Percentiles rank a stretch among this genome's conserved stretches.
phyloP scores from a whole-genome alignment of 805 yeast species.

The Saccharomyces paradoxus region DNA sequence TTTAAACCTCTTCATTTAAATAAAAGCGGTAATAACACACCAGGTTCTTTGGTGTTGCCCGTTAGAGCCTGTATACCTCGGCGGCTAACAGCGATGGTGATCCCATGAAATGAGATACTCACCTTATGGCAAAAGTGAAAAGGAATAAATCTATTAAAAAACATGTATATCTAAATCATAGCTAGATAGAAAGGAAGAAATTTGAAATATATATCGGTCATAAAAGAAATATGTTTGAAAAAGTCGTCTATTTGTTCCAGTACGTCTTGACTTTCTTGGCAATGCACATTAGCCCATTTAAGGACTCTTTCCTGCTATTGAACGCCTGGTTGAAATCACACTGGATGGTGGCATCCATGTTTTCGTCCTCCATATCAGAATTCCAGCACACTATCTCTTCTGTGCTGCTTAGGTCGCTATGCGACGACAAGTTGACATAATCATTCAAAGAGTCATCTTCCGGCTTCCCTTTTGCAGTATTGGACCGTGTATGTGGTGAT shows the following conservation, averaged over 20 bases:
- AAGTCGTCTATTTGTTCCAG: conserved; percentile 12
- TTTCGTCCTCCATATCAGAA: conserved; percentile 6
- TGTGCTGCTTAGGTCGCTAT: conserved; percentile 24
- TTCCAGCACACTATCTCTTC: conserved; percentile 16
- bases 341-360: conserved; percentile 11
- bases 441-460: conserved; percentile 6
- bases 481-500: neutral
- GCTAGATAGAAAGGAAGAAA: neutral
- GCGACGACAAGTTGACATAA: conserved; percentile 24
- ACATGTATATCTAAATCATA: neutral
- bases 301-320: conserved; percentile 8
- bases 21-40: neutral
- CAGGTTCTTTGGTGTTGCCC: neutral
- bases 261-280: conserved; percentile 20
- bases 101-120: neutral
- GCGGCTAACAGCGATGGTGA: neutral
- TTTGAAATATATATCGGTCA: neutral
- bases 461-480: neutral
- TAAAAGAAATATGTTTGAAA: neutral
- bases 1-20: neutral
- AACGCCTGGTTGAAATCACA: conserved; percentile 7
- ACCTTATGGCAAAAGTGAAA: neutral
- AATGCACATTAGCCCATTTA: conserved; percentile 14
- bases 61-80: neutral
- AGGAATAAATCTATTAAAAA: neutral